phyloP scores from a whole-genome alignment of 345 rosid genomes.

The Populus davidiana region DNA sequence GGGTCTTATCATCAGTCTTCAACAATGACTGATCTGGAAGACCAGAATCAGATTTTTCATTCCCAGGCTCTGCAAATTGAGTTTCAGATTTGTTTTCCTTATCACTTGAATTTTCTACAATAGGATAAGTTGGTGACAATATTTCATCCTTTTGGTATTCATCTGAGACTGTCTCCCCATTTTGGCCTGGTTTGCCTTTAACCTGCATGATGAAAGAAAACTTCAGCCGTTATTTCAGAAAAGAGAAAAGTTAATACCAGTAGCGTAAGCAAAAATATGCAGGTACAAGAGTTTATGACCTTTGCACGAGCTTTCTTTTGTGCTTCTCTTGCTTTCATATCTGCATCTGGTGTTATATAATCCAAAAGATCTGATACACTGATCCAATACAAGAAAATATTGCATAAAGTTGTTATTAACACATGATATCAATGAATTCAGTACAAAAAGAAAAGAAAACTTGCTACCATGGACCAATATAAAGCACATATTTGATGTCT shows the following conservation, averaged over 20 bases:
- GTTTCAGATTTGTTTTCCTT: conserved; percentile 72
- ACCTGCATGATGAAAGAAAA: conserved; percentile 44
- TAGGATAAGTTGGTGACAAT: conserved; percentile 39
- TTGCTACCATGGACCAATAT: neutral
- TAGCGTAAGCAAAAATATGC: conserved; percentile 2
- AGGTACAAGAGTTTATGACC: conserved; percentile 42
- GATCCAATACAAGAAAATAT: conserved; percentile 25
- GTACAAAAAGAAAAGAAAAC: neutral
- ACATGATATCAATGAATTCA: neutral
- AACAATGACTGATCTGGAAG: conserved; percentile 35
- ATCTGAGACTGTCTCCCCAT: conserved; percentile 52
- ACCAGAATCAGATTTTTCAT: conserved; percentile 48
- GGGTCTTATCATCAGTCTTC: conserved; percentile 33
- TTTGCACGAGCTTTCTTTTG: conserved; percentile 91
- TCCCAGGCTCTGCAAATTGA: conserved; percentile 44
- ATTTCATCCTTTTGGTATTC: conserved; percentile 65
- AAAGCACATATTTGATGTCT: neutral
- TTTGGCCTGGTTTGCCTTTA: conserved; percentile 70
- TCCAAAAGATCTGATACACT: conserved; percentile 98
- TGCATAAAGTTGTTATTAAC: conserved; percentile 5
- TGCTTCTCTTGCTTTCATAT: conserved; percentile 80
- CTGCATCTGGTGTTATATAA: conserved; percentile 89
- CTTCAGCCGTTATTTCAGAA: conserved; percentile 6
- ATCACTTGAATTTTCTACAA: conserved; percentile 61
- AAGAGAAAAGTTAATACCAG: neutral